Evolutionary conservation across 192 early-diverging fungal genomes (phyloP).

Genomic region (Podochytrium sp.): DNA sequence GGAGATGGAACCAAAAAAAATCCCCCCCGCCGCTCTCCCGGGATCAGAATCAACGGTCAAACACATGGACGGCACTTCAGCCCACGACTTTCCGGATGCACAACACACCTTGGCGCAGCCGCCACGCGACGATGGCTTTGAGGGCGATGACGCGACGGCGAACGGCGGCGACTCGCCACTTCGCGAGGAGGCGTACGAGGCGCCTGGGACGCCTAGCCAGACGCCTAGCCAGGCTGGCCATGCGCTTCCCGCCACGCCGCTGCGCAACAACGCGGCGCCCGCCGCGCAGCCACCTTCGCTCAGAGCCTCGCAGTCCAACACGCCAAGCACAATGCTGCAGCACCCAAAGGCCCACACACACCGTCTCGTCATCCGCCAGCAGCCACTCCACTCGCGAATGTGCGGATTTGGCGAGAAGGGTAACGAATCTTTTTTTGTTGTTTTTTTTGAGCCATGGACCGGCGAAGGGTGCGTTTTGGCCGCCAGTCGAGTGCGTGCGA

Average conservation of each 20-base stretch:
- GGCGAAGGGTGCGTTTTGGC: too few species aligned
- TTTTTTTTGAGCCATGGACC: constrained; percentile 8
- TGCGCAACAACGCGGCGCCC: too few species aligned
- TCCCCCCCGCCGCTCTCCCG: too few species aligned
- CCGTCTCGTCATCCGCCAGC: constrained; percentile 65
- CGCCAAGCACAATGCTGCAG: background rate
- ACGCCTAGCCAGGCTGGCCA: too few species aligned
- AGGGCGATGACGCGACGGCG: background rate
- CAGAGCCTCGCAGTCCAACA: background rate
- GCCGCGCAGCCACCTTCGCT: background rate
- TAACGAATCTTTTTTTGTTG: constrained; percentile 41
- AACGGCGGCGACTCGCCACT: background rate
- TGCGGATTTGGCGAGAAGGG: constrained; percentile 95
- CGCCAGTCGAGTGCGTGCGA: too few species aligned
- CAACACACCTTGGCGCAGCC: too few species aligned
- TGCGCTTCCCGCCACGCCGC: background rate
- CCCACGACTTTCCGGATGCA: too few species aligned
- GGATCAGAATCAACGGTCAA: too few species aligned
- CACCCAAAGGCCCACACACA: constrained; percentile 31
- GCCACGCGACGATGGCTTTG: background rate
- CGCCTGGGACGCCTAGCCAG: background rate
- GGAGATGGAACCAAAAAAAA: too few species aligned
- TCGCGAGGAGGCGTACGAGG: background rate
- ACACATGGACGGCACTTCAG: too few species aligned
- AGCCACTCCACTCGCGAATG: constrained; percentile 89